Percentiles rank a stretch among this genome's conserved stretches.
phyloP scores from a whole-genome alignment of 1,284 basidiomycete species.

The Pascua guehoae region DNA sequence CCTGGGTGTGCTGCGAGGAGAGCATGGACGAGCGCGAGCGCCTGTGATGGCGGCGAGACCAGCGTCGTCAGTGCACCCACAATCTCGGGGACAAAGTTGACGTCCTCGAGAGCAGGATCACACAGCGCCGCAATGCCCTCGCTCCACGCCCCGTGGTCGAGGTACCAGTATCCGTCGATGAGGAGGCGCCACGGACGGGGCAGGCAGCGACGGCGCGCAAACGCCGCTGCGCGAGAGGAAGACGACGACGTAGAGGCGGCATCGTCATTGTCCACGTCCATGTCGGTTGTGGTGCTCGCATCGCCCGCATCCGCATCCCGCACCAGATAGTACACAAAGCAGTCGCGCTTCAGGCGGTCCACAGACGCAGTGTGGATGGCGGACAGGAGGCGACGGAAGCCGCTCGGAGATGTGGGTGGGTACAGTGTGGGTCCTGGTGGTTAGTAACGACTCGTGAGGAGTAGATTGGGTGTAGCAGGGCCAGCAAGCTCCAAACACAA shows the following conservation, averaged over 20 bases:
- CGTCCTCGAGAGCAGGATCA: conserved; percentile 34
- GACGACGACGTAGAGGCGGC: conserved; percentile 1
- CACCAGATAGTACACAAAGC: conserved; percentile 43
- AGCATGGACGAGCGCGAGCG: conserved; percentile 27
- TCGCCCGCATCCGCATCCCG: conserved; percentile 25
- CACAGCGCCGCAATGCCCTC: conserved; percentile 25
- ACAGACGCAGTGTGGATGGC: conserved; percentile 27
- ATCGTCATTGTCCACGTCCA: conserved; percentile 23
- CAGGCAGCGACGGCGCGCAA: conserved; percentile 35
- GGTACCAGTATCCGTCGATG: conserved; percentile 42
- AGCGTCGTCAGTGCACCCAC: conserved; percentile 29
- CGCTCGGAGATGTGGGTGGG: conserved; percentile 36
- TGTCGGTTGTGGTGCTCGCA: conserved; percentile 4
- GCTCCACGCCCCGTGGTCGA: conserved; percentile 39
- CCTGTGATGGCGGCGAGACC: conserved; percentile 28
- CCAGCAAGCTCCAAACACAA: too few species aligned
- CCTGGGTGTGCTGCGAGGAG: conserved; percentile 21
- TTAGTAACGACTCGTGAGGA: too few species aligned
- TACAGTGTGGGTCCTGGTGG: conserved; percentile 29
- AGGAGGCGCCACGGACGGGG: conserved; percentile 36
- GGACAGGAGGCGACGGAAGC: conserved; percentile 30
- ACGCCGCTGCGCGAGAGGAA: conserved; percentile 19
- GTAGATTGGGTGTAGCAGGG: too few species aligned
- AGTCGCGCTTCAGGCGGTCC: conserved; percentile 41
- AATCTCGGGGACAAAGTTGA: conserved; percentile 40